Percentiles rank a stretch among this genome's conserved stretches.
Evolutionary conservation across 305 asterid species (phyloP).

Genomic region (Rubia balearica): DNA sequence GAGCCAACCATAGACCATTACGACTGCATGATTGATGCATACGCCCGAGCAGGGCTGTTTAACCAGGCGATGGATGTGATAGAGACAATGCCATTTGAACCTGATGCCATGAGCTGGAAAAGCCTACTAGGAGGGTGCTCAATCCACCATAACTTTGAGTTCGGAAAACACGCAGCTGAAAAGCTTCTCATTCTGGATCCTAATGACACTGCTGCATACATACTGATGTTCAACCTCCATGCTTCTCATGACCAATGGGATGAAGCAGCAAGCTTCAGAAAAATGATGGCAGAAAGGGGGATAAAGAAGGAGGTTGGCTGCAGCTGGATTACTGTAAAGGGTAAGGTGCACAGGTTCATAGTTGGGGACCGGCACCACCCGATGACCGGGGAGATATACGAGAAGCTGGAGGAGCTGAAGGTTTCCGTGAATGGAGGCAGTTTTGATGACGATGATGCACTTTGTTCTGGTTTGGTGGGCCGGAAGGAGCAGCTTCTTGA

Average conservation of each 20-base stretch:
- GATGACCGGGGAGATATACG: constrained; percentile 41
- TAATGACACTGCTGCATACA: constrained; percentile 42
- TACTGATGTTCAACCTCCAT: constrained; percentile 48
- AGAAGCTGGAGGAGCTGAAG: constrained; percentile 33
- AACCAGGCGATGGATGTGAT: constrained; percentile 40
- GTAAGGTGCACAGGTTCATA: constrained; percentile 40
- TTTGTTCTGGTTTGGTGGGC: constrained; percentile 21
- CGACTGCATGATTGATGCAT: constrained; percentile 46
- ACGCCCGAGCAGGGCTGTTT: constrained; percentile 46
- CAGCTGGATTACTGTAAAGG: constrained; percentile 51
- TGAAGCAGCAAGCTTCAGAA: constrained; percentile 42
- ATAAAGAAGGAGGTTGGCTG: constrained; percentile 43
- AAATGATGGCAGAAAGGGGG: constrained; percentile 38
- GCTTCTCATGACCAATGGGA: constrained; percentile 36
- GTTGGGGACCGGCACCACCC: constrained; percentile 54
- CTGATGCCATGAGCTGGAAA: constrained; percentile 61
- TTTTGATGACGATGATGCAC: constrained; percentile 11
- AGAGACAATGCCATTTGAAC: constrained; percentile 40
- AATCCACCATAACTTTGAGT: constrained; percentile 32
- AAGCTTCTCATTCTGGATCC: constrained; percentile 46
- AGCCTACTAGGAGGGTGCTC: constrained; percentile 52
- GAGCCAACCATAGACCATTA: constrained; percentile 42
- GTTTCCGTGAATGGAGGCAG: constrained; percentile 4
- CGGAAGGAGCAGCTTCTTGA: constrained; percentile 40
- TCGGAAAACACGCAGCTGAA: constrained; percentile 48